Conservation (phyloP, 1,139 yeast species). For the Pichia inconspicua region DNA sequence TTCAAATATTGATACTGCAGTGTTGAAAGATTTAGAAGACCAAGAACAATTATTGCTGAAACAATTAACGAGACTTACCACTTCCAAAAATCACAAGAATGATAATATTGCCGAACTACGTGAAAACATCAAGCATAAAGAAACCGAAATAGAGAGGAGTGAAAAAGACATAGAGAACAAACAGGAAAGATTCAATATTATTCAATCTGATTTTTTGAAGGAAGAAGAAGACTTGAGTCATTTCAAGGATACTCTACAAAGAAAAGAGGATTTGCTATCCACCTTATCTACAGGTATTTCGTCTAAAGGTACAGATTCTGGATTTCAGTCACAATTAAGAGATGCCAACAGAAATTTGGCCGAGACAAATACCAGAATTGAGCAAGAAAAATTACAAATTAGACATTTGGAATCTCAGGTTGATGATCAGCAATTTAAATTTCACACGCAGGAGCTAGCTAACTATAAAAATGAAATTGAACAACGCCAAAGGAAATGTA, state of each 20-base stretch:
- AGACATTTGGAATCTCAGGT: constrained; percentile 51
- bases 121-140: constrained; percentile 7
- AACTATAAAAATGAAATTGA: constrained; percentile 38
- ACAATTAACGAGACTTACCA: constrained; percentile 58
- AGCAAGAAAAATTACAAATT: constrained; percentile 55
- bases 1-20: constrained; percentile 58
- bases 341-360: constrained; percentile 54
- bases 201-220: constrained; percentile 33
- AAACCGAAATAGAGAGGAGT: constrained; percentile 18
- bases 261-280: constrained; percentile 73
- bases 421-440: constrained; percentile 42
- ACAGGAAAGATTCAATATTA: constrained; percentile 20
- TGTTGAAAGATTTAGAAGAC: constrained; percentile 52
- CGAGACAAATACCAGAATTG: constrained; percentile 47
- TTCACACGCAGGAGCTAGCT: constrained; percentile 52
- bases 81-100: constrained; percentile 50
- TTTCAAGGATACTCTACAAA: constrained; percentile 43
- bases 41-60: constrained; percentile 54
- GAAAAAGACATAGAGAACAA: constrained; percentile 17
- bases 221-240: constrained; percentile 38
- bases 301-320: constrained; percentile 75
- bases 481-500: constrained; percentile 34
- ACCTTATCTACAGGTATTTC: constrained; percentile 88
- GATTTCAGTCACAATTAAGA: constrained; percentile 68
- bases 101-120: constrained; percentile 28